Evolutionary conservation across 352 stramenopile species (phyloP), one percentile per base, ranked within the genome.

Genomic region (Globisporangium acanthophoron): DNA sequence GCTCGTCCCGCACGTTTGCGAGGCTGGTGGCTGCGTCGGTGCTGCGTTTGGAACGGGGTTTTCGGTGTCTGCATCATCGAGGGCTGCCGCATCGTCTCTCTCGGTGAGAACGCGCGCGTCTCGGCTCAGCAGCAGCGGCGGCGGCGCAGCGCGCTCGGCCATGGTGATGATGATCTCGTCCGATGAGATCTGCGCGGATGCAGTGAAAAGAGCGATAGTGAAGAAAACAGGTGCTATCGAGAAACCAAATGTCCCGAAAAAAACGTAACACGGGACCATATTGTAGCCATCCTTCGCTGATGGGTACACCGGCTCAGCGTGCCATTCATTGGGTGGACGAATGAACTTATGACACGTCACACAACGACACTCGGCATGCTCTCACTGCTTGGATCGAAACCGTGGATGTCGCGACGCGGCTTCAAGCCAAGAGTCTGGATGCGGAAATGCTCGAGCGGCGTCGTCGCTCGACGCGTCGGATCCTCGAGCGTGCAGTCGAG

Each of bases 401-500:
- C 37, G 37, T 13, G 12, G 13, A 43, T 1, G 13, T 43, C 37
- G 47, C 11, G 48, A 2, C 3, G 65, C 54, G 88, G 78, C 35
- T 46, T 46, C 24, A 65, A 27, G 13, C 60, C 35, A 24, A 77
- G 44, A 6, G 70, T 59, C 33, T 65, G 56, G 29, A 75, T 78
- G 49, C 52, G 52, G 51, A 75, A 73, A 5, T 47, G 39, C 40
- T 70, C 55, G 9, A 78, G 54, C 7, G 66, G 70, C 11, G 6
- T 58, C 15, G 47, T 58, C 21, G 37, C 48, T 21, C 40, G 47
- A 5, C 24, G n/a, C 2, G 39, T 47, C 3, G 54, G 52, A 39
- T 67, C 61, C 37, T 66, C 55, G 31, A 79, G 29, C n/a, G 62
- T 63, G 58, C 69, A 80, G 51, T 76, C 54, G 45, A 80, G 56